Evolutionary conservation across 306 rosid genomes (phyloP).

Genomic region (Myrica gale): DNA sequence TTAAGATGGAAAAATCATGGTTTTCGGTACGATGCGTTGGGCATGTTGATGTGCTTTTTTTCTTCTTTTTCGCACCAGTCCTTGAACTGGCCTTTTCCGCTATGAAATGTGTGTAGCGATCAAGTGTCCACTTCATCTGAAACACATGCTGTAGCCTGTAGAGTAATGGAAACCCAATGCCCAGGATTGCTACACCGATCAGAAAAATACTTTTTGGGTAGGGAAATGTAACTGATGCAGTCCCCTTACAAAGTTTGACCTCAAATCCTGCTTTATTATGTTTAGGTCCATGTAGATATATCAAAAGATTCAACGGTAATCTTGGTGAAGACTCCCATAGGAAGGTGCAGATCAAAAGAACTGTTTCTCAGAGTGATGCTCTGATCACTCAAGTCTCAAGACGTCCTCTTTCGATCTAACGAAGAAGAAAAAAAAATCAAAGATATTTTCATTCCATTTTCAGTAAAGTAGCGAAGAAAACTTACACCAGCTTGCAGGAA

Average conservation of each 20-base stretch:
- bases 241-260: background rate
- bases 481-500: background rate
- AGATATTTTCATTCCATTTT: background rate
- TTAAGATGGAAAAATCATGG: conserved; percentile 9
- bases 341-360: no score
- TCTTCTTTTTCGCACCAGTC: no score
- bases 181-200: no score
- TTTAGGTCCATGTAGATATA: background rate
- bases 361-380: no score
- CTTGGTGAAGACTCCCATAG: background rate
- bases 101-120: background rate
- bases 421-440: no score
- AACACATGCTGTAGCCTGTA: background rate
- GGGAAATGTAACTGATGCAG: background rate
- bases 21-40: background rate
- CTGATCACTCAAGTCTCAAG: no score
- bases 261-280: background rate
- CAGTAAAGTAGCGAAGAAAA: background rate
- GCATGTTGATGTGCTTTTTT: background rate
- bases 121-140: background rate
- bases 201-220: background rate
- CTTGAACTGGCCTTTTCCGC: background rate
- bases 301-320: no score
- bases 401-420: no score
- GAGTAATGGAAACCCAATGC: no score